A percentile compares a stretch with the other conserved stretches of the same genome.
Conservation (phyloP, 1,284 basidiomycete genomes). For the Cutaneotrichosporon sp. region DNA sequence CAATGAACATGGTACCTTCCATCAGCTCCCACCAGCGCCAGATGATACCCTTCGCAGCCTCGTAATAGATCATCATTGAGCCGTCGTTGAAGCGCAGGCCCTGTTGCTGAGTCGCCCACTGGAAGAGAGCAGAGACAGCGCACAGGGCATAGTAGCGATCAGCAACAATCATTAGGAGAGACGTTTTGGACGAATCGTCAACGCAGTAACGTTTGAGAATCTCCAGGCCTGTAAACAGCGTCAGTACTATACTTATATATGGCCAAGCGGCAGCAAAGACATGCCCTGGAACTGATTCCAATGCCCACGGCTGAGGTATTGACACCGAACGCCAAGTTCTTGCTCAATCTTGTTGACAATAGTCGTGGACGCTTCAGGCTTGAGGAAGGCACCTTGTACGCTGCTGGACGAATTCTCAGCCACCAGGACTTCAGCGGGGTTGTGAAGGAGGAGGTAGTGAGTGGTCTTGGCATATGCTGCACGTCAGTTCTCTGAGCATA, state of each 20-base stretch:
- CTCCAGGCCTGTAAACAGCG: slow-evolving; percentile 57
- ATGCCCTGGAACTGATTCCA: slow-evolving; percentile 68
- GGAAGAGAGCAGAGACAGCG: slow-evolving; percentile 77
- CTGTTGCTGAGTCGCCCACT: slow-evolving; percentile 62
- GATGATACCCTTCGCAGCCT: slow-evolving; percentile 58
- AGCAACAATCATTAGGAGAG: slow-evolving; percentile 64
- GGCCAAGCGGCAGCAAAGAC: no score
- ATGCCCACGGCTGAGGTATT: slow-evolving; percentile 65
- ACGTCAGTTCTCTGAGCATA: neutral
- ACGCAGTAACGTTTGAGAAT: slow-evolving; percentile 69
- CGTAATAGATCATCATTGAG: slow-evolving; percentile 73
- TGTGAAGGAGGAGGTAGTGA: slow-evolving; percentile 74
- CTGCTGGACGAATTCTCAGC: slow-evolving; percentile 52
- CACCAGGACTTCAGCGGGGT: slow-evolving; percentile 65
- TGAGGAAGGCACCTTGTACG: slow-evolving; percentile 16
- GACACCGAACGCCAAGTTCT: slow-evolving; percentile 64
- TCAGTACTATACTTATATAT: neutral
- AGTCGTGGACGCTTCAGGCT: slow-evolving; percentile 31
- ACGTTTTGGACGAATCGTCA: slow-evolving; percentile 68
- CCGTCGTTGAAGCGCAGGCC: slow-evolving; percentile 64
- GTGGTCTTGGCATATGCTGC: slow-evolving; percentile 73
- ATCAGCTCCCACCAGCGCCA: slow-evolving; percentile 1
- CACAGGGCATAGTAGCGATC: slow-evolving; percentile 86
- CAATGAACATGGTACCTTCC: slow-evolving; percentile 82
- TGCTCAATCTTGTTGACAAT: slow-evolving; percentile 68